Evolutionary conservation across 768 basidiomycete species (phyloP), one percentile per base, ranked within the genome.

Genomic region (Dictyophora rubrovolvata): DNA sequence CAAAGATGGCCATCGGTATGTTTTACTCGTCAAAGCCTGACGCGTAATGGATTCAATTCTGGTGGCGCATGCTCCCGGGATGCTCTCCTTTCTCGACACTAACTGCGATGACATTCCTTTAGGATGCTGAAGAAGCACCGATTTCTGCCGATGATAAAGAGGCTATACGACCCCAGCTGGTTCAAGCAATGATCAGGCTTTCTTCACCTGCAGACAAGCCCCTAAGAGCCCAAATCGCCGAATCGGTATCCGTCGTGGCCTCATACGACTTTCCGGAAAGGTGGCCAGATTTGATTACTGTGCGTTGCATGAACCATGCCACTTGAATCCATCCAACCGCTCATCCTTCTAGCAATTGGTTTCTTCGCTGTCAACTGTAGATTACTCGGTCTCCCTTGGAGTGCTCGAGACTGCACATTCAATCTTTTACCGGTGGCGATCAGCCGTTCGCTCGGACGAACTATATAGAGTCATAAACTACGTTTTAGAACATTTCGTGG

Each of bases 321-420:
- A 57, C 34, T 37, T 47, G 46, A 42, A 36, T 46, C 33, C 52
- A 28, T 53, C 50, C 47, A 53, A 51, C 42, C 23, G 20, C 34
- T 21, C 48, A 36, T 51, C 54, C 54, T 52, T 52, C 36, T 65
- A 96, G 93, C 91, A 93, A 88, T 84, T 99, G 49, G 89, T 95
- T 18, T 69, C 72, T 18, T 92, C 89, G 36, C 79, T 98, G 14
- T 92, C 91, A 1, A 73, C 76, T 4, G 80, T 85, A 2, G 84
- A 95, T 65, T 94, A 91, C 68, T 84, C 85, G 60, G 70, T 89
- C 63, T 98, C 96, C 70, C 76, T 94, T 21, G 90, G 89, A 52
- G 89, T 99, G 9, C 79, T 99, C 48, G 83, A 96, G 67, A 93
- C 93, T 0, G 93, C 93, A 0, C 96, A 97, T 69, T 94, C 92